These are phyloP conservation scores for Fusarium guadeloupense DNA, from an alignment of 2,329 filamentous ascomycete genomes.

Conservation along the genomic window DNA sequence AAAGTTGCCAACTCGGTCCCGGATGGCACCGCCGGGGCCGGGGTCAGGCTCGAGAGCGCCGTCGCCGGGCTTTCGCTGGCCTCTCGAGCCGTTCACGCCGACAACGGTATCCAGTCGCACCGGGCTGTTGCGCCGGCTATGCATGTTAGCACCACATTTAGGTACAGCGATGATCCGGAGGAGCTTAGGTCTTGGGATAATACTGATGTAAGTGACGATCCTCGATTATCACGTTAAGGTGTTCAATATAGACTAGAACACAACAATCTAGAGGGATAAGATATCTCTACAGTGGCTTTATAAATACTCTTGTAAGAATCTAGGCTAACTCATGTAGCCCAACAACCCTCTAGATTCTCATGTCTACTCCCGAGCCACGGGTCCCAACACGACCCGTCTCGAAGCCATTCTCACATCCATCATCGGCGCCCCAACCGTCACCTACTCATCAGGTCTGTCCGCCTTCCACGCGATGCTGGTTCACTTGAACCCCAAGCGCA, in stretches of 20 bases:
- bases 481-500: slow-evolving; percentile 81
- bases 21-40: slow-evolving; percentile 12
- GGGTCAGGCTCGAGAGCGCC: slow-evolving; percentile 14
- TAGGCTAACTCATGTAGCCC: slow-evolving; percentile 50
- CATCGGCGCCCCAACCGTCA: slow-evolving; percentile 74
- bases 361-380: slow-evolving; percentile 83
- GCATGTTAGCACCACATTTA: slow-evolving; percentile 91
- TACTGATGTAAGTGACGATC: slow-evolving; percentile 59
- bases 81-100: slow-evolving; percentile 82
- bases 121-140: slow-evolving; percentile 87
- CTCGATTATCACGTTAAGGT: background rate
- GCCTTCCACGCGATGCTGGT: slow-evolving; percentile 90
- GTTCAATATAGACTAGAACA: background rate
- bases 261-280: background rate
- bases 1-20: slow-evolving; percentile 4
- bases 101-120: slow-evolving; percentile 77
- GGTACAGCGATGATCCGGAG: slow-evolving; percentile 77
- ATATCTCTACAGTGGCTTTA: background rate
- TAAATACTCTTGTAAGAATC: background rate
- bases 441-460: slow-evolving; percentile 85
- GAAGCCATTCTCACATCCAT: slow-evolving; percentile 82
- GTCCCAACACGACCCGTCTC: slow-evolving; percentile 84
- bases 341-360: slow-evolving; percentile 67
- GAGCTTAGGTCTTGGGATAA: slow-evolving; percentile 65
- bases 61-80: slow-evolving; percentile 59